Evolutionary conservation across 495 filamentous ascomycete species (phyloP).

Genomic region (Barbatosphaeria neglecta): DNA sequence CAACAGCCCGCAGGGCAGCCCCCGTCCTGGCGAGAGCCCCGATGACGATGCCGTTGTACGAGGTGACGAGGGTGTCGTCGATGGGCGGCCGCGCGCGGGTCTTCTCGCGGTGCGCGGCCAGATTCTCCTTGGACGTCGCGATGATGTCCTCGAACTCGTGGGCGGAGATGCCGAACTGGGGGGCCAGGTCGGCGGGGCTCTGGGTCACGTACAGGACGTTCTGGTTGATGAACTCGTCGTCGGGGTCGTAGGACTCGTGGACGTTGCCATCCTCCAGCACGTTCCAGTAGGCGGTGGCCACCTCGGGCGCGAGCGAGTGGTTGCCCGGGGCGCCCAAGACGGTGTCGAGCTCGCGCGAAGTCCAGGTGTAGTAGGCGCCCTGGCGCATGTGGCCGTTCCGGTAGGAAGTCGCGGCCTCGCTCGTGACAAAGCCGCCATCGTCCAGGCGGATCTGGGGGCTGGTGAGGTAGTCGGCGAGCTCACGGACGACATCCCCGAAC

Average conservation of each 20-base stretch:
- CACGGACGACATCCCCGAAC: slow-evolving; percentile 69
- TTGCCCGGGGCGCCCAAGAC: slow-evolving; percentile 43
- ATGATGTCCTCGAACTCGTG: slow-evolving; percentile 66
- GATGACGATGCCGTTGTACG: slow-evolving; percentile 87
- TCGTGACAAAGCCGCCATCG: slow-evolving; percentile 72
- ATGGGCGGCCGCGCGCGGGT: slow-evolving; percentile 69
- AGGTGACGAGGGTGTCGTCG: slow-evolving; percentile 83
- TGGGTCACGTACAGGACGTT: slow-evolving; percentile 41
- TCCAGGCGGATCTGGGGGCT: slow-evolving; percentile 51
- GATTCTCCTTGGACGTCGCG: slow-evolving; percentile 51
- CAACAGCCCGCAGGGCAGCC: slow-evolving; percentile 40
- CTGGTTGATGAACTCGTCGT: slow-evolving; percentile 89
- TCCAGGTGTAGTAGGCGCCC: slow-evolving; percentile 95
- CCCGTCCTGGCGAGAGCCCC: slow-evolving; percentile 65
- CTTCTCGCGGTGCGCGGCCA: slow-evolving; percentile 61
- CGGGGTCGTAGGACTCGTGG: slow-evolving; percentile 66
- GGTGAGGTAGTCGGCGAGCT: slow-evolving; percentile 73
- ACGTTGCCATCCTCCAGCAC: slow-evolving; percentile 86
- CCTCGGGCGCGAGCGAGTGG: slow-evolving; percentile 52
- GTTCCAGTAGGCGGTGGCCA: slow-evolving; percentile 77
- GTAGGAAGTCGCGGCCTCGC: slow-evolving; percentile 87
- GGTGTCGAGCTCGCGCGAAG: slow-evolving; percentile 70
- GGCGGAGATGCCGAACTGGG: slow-evolving; percentile 64
- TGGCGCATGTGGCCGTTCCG: slow-evolving; percentile 80
- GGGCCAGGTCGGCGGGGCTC: slow-evolving; percentile 54